Evolutionary conservation across 2,329 filamentous ascomycete species (phyloP), one percentile per base, ranked within the genome.

Genomic region (Annulohypoxylon truncatum): DNA sequence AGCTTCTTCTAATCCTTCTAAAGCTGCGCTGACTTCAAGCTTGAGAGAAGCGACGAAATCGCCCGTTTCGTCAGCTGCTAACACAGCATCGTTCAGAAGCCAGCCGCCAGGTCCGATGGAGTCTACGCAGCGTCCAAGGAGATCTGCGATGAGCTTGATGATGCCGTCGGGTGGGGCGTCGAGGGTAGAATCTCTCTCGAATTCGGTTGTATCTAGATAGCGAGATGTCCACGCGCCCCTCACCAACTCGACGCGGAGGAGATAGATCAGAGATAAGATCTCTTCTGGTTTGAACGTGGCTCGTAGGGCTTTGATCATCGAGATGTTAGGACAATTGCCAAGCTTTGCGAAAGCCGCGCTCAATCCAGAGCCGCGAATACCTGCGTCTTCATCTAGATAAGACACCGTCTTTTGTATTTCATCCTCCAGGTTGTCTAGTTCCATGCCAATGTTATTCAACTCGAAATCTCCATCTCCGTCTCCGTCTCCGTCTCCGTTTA

Each of bases 181-280:
- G 9, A 78, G 77, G 6, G 84, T 82, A n/a, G 80, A 79, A 22
- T 81, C 78, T 12, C 78, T 73, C 38, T 86, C 83, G 28, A 83
- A 80, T 54, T 82, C 78, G 13, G 85, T 84, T 9, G 81, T 78
- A 71, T 92, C 90, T 35, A 92, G 79, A 77, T 94, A 93, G 20
- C 87, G 84, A 15, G 88, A 87, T 0, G 90, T 93, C 92, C 92
- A 95, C 29, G 90, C 89, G 61, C 92, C 92, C 69, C 89, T 87
- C 54, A 89, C 87, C 47, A 95, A 83, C 79, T 94, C 91, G 68
- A 90, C 84, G 60, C 92, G 88, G 28, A 95, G 83, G 4, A 94
- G 82, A 70, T 91, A 87, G 71, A 94, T 90, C 56, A 95, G 84
- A 33, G 89, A 89, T 9, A 93, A 81, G 22, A 91, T 87, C 71